Evolutionary conservation across 2,329 filamentous ascomycete genomes (phyloP).

Genomic region (Aspergillus carbonarius): DNA sequence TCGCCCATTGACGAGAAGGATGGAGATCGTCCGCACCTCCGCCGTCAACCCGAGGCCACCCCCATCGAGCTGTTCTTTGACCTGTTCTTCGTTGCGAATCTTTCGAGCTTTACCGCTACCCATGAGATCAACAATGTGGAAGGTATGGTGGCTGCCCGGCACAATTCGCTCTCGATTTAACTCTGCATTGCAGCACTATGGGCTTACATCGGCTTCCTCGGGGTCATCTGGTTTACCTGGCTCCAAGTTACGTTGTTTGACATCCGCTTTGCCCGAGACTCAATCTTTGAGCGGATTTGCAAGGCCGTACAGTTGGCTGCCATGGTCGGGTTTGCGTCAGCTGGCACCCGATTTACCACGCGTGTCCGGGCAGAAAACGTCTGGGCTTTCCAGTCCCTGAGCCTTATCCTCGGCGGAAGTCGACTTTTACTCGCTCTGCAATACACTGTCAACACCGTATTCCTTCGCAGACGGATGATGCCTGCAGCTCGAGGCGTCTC

Average conservation of each 20-base stretch:
- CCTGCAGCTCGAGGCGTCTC: slow-evolving; percentile 27
- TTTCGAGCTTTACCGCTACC: slow-evolving; percentile 60
- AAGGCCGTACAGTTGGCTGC: slow-evolving; percentile 62
- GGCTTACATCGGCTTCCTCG: slow-evolving; percentile 55
- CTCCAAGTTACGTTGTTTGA: slow-evolving; percentile 64
- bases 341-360: slow-evolving; percentile 50
- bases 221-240: slow-evolving; percentile 69
- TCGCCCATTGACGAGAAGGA: slow-evolving; percentile 33
- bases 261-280: slow-evolving; percentile 65
- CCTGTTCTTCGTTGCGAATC: slow-evolving; percentile 63
- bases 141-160: slow-evolving; percentile 25
- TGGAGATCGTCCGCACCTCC: slow-evolving; percentile 33
- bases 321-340: slow-evolving; percentile 65
- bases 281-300: slow-evolving; percentile 60
- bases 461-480: slow-evolving; percentile 29
- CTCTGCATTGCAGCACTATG: slow-evolving; percentile 32
- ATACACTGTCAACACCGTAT: slow-evolving; percentile 46
- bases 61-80: slow-evolving; percentile 61
- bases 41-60: slow-evolving; percentile 51
- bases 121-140: slow-evolving; percentile 55
- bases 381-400: slow-evolving; percentile 46
- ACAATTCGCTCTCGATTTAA: slow-evolving; percentile 12
- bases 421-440: slow-evolving; percentile 56
- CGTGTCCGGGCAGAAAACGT: slow-evolving; percentile 40
- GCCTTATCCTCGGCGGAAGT: slow-evolving; percentile 51